These are phyloP conservation scores for Neofusicoccum kwambonambiense DNA, from an alignment of 2,329 filamentous ascomycete species.

Conservation along the genomic window DNA sequence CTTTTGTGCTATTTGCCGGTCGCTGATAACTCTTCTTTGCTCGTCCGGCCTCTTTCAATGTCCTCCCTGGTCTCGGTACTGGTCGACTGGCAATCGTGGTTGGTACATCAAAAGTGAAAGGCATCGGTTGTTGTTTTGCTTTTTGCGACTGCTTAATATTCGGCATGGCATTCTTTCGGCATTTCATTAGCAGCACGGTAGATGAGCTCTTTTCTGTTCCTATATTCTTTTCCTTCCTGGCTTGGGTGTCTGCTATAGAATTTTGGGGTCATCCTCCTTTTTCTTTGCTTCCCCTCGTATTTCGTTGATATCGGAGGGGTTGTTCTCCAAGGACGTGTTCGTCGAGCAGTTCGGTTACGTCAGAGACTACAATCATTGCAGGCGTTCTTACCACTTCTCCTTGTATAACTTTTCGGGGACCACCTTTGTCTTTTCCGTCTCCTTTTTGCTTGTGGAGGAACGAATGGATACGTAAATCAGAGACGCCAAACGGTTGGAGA, in stretches of 20 bases:
- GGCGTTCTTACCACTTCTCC: neutral
- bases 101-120: neutral
- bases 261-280: neutral
- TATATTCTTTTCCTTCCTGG: neutral
- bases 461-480: neutral
- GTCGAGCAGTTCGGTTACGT: too few species aligned
- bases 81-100: neutral
- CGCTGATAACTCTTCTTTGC: too few species aligned
- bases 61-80: too few species aligned
- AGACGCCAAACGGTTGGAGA: too few species aligned
- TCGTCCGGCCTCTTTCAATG: too few species aligned
- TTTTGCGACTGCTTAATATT: neutral
- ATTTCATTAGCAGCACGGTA: neutral
- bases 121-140: neutral
- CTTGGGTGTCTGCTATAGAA: neutral
- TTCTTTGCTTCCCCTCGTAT: neutral
- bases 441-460: neutral
- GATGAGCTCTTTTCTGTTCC: neutral
- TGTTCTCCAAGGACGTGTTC: neutral
- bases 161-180: neutral
- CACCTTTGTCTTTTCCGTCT: neutral
- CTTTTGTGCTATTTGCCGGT: neutral
- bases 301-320: neutral
- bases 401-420: neutral
- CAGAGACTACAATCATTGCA: neutral